A percentile compares a stretch with the other conserved stretches of the same genome.
These are phyloP conservation scores for Pyropia yezoensis DNA, from an alignment of 23 red algal genomes.

Conservation along the genomic window DNA sequence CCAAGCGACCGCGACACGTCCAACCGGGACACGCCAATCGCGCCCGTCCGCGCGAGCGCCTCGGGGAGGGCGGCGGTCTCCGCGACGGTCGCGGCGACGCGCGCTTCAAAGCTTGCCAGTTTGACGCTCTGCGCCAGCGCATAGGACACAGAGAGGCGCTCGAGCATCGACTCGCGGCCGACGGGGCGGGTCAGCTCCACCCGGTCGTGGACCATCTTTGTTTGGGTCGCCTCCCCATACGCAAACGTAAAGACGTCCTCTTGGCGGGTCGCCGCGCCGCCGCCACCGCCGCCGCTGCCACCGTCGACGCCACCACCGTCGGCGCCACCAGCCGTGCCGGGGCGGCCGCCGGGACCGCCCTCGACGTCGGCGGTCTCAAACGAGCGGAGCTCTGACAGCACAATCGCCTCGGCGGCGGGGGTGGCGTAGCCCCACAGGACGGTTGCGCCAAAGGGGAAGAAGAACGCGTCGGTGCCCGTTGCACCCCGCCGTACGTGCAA, in stretches of 20 bases:
- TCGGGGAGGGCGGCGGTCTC: slow-evolving; percentile 61
- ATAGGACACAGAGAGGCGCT: slow-evolving; percentile 62
- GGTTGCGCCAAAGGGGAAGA: slow-evolving; percentile 44
- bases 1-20: slow-evolving; percentile 73
- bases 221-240: neutral
- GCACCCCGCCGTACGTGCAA: too few species aligned
- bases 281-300: neutral
- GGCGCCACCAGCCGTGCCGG: slow-evolving; percentile 14
- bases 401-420: slow-evolving; percentile 6
- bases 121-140: slow-evolving; percentile 82
- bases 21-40: slow-evolving; percentile 32
- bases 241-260: neutral
- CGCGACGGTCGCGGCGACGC: slow-evolving; percentile 56
- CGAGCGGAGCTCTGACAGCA: slow-evolving; percentile 9
- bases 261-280: neutral
- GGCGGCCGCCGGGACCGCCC: neutral
- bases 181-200: slow-evolving; percentile 4
- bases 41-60: slow-evolving; percentile 58
- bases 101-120: slow-evolving; percentile 66
- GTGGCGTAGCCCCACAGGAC: slow-evolving; percentile 32
- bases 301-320: neutral
- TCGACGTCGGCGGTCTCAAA: slow-evolving; percentile 18
- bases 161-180: slow-evolving; percentile 35
- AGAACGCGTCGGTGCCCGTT: slow-evolving; percentile 23
- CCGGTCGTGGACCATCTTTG: slow-evolving; percentile 4